Base-by-base conservation (phyloP, 306 rosid species). In the Lathyrus sativus region DNA sequence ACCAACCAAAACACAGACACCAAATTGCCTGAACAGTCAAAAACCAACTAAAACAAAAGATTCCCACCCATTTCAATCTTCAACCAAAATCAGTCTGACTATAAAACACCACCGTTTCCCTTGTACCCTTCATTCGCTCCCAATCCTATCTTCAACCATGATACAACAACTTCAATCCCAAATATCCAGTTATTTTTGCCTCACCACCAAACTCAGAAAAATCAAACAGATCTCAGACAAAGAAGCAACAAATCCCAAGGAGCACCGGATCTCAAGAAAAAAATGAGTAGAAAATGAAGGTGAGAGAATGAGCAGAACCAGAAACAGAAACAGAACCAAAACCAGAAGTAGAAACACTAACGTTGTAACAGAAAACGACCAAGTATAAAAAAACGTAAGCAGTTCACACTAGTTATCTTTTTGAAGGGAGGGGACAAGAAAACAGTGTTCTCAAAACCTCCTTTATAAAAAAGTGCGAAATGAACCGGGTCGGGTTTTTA, bases 71-170 rank as follows among this genome's bases (percentile, higher is more conserved):
- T 18, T 33, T 8, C 38, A 78, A 80, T 54, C 86, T 77, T 84
- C 92, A 87, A 76, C 92, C 91, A 79, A 89, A 85, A 74, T 91
- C 91, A 72, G 84, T 82, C 60, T 84, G 85, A 72, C 84, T 67
- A 45, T 78, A 85, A 55, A 87, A 83, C 17, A 80, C 74, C 57
- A 73, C 60, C 53, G 63, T 75, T 73, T 77, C 83, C 45, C 78
- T 75, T 69, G 68, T 77, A 67, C 85, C 82, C 95, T 85, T 91
- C 97, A 89, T 86, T 79, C 83, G 84, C 71, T 58, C 83, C 68
- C 66, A 71, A 74, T 59, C 86, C 83, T 62, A 62, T 74, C 84
- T 78, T 70, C 19, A 84, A 53, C 68, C 84, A 78, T 78, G 50
- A 75, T 75, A 73, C 80, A 65, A 11, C 71, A 54, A 76, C 53